These are phyloP conservation scores for Starmerella bombi DNA, from an alignment of 805 yeast genomes.

Conservation along the genomic window DNA sequence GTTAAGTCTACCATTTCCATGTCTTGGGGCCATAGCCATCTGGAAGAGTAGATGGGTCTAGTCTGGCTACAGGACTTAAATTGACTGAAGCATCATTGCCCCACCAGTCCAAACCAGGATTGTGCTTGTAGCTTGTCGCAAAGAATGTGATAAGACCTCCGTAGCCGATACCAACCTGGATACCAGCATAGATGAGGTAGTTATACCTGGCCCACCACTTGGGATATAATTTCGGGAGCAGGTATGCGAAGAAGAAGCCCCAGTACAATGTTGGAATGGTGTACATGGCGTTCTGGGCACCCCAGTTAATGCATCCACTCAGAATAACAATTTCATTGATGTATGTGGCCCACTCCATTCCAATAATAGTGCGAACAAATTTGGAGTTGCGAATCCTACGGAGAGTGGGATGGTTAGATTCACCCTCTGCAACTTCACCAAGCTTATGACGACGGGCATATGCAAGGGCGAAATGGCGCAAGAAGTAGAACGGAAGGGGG, in stretches of 20 bases:
- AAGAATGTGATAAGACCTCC: constrained; percentile 47
- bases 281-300: constrained; percentile 23
- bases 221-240: constrained; percentile 36
- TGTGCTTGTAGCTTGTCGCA: constrained; percentile 33
- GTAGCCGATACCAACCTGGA: constrained; percentile 52
- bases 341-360: constrained; percentile 25
- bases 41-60: neutral
- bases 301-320: constrained; percentile 33
- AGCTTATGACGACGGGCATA: constrained; percentile 10
- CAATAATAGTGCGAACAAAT: constrained; percentile 8
- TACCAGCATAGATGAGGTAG: constrained; percentile 42
- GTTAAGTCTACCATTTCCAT: neutral
- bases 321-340: constrained; percentile 36
- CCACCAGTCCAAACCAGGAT: constrained; percentile 46
- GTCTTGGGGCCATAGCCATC: constrained; percentile 4
- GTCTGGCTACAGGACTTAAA: neutral
- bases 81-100: constrained; percentile 34
- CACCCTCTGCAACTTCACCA: constrained; percentile 8
- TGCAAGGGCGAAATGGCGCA: constrained; percentile 36
- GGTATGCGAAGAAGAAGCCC: constrained; percentile 35
- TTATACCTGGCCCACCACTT: constrained; percentile 44
- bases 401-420: too few relatives aligned
- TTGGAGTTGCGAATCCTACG: constrained; percentile 10
- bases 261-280: constrained; percentile 18
- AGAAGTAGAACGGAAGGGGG: constrained; percentile 49